Evolutionary conservation across 305 asterid genomes (phyloP), one percentile per base, ranked within the genome.

Genomic region (Andrographis paniculata): DNA sequence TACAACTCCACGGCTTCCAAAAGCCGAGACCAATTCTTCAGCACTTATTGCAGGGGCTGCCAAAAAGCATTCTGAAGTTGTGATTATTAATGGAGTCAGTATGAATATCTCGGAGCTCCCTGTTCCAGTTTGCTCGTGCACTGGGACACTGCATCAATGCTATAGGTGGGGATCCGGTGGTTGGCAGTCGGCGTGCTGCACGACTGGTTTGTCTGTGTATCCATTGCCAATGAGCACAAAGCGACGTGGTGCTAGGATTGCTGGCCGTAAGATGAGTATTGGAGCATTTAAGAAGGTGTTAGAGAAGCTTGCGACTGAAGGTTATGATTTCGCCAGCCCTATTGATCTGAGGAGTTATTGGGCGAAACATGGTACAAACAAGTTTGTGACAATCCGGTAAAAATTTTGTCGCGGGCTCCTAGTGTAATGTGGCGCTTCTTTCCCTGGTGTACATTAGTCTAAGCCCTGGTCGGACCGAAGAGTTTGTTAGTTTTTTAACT

Each of bases 111-210:
- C 97, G 0, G 84, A 70, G 45, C 69, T 87, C 50, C 86, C 95
- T 14, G 73, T 77, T 21, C 97, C 97, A 0, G 66, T 84, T 60
- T 87, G 97, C 73, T 80, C 97, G 5, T 87, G 95, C 72, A 87
- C 97, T 10, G 95, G 95, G 24, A 48, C 75, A 41, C 77, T 88
- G 22, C 95, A 84, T 45, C 84, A 80, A 66, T 87, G 95, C 35
- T 87, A 87, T 58, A 74, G 95, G 72, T 87, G 97, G 97, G 97
- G 97, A 42, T 75, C 84, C 28, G 97, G 95, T 61, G 97, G 97
- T 36, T 87, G 97, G 97, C 95, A 87, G 50, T 87, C 97, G 0
- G 95, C 95, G 21, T 87, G 97, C 62, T 84, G 95, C 63, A 87
- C 95, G n/a, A 87, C 84, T 11, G 67, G 74, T 21, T 18, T 81